Percentiles rank a stretch among this genome's conserved stretches.
phyloP scores from a whole-genome alignment of 2,329 filamentous ascomycete species.

The Drechslerella coelobrocha region DNA sequence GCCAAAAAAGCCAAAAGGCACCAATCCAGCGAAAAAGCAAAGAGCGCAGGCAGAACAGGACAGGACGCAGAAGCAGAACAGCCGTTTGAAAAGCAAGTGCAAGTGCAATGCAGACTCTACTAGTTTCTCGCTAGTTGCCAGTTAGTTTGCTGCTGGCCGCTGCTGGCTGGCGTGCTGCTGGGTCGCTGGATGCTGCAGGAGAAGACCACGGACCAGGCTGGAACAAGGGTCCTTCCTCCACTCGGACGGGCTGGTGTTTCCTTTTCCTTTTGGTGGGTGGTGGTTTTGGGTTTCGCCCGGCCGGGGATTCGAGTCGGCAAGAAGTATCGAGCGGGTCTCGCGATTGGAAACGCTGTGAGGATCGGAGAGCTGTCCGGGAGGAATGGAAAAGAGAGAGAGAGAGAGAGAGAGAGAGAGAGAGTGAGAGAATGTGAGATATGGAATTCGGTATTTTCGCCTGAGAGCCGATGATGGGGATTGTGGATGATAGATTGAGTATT shows the following conservation, averaged over 20 bases:
- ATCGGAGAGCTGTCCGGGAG: too few relatives aligned
- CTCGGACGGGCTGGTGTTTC: background rate
- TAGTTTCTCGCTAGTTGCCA: too few relatives aligned
- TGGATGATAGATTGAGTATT: too few relatives aligned
- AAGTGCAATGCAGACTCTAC: too few relatives aligned
- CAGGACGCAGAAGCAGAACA: background rate
- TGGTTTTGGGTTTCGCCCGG: background rate
- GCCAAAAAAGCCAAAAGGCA: background rate
- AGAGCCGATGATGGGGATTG: too few relatives aligned
- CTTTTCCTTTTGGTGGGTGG: background rate
- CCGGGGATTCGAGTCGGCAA: background rate
- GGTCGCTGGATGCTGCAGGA: constrained; percentile 12
- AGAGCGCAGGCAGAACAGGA: background rate
- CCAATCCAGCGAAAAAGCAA: constrained; percentile 2
- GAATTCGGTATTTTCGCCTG: too few relatives aligned
- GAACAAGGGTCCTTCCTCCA: constrained; percentile 8
- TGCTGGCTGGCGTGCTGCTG: too few relatives aligned
- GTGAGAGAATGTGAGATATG: too few relatives aligned
- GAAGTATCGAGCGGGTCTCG: background rate
- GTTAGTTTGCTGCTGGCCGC: background rate
- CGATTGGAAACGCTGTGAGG: too few relatives aligned
- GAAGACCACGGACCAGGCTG: constrained; percentile 10
- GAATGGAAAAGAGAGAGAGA: too few relatives aligned
- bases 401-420: too few relatives aligned
- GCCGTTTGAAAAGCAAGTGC: too few relatives aligned